Evolutionary conservation across 192 early-diverging fungal species (phyloP).

Genomic region (Linnemannia schmuckeri): DNA sequence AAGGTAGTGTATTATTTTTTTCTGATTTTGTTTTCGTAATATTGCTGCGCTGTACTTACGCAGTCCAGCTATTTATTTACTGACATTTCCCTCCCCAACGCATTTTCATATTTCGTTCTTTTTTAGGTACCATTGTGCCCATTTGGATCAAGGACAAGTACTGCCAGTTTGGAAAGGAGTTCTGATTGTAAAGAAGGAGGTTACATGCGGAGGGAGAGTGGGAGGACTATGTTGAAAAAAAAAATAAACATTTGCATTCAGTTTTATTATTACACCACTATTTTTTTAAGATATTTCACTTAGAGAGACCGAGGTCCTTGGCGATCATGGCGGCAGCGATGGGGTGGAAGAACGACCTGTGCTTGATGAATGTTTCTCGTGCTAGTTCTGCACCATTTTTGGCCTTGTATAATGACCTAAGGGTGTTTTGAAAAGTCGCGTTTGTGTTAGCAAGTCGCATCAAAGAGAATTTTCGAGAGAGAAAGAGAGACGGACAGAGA

Average conservation of each 20-base stretch:
- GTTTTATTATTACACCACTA: background rate
- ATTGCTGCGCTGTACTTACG: too few relatives aligned
- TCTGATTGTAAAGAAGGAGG: background rate
- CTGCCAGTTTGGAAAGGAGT: conserved; percentile 40
- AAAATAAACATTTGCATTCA: background rate
- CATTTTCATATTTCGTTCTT: background rate
- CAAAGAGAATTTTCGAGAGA: too few relatives aligned
- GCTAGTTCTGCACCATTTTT: conserved; percentile 84
- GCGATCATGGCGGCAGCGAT: conserved; percentile 89
- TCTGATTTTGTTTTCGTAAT: background rate
- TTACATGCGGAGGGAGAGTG: background rate
- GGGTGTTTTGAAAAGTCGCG: background rate
- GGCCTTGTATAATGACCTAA: conserved; percentile 71
- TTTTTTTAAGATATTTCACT: background rate
- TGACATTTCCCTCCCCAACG: too few relatives aligned
- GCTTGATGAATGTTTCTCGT: conserved; percentile 80
- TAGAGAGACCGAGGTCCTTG: conserved; percentile 72
- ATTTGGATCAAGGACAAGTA: conserved; percentile 42
- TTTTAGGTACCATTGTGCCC: conserved; percentile 40
- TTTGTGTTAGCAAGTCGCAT: background rate
- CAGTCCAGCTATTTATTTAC: too few relatives aligned
- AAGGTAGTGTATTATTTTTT: conserved; percentile 18
- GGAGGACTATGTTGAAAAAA: background rate
- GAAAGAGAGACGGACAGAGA: background rate
- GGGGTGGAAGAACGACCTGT: conserved; percentile 91